Conservation (phyloP, 23 red algal species). For the Pyropia haitanensis region DNA sequence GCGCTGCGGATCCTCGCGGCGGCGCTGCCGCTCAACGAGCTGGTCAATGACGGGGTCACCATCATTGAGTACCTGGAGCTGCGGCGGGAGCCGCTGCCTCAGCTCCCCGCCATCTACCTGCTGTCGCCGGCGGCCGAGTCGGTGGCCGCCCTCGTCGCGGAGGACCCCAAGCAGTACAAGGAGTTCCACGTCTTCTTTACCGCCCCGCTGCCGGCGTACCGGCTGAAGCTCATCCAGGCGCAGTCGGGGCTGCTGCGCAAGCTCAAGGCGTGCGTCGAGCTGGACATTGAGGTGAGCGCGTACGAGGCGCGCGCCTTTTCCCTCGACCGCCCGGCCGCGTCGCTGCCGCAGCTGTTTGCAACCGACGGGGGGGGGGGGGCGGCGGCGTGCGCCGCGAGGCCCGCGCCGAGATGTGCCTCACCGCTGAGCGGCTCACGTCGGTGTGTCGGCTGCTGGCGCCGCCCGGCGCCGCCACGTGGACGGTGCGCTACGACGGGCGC, state of each 20-base stretch:
- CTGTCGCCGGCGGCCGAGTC: slow-evolving; percentile 47
- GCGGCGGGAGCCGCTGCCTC: slow-evolving; percentile 65
- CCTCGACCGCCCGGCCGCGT: slow-evolving; percentile 54
- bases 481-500: slow-evolving; percentile 37
- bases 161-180: slow-evolving; percentile 46
- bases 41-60: slow-evolving; percentile 76
- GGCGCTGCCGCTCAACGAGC: slow-evolving; percentile 41
- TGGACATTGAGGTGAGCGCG: slow-evolving; percentile 72
- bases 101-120: slow-evolving; percentile 78
- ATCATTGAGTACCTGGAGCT: slow-evolving; percentile 82
- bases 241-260: slow-evolving; percentile 33
- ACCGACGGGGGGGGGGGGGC: background rate
- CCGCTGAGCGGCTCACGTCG: slow-evolving; percentile 29
- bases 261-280: slow-evolving; percentile 68
- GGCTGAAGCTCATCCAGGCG: slow-evolving; percentile 50
- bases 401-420: slow-evolving; percentile 25
- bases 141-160: slow-evolving; percentile 45
- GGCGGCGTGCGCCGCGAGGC: slow-evolving; percentile 8
- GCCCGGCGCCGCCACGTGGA: slow-evolving; percentile 25
- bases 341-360: slow-evolving; percentile 33
- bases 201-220: slow-evolving; percentile 52
- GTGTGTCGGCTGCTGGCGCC: slow-evolving; percentile 23
- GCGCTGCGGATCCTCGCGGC: slow-evolving; percentile 69
- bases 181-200: slow-evolving; percentile 83
- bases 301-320: slow-evolving; percentile 65